Conservation (phyloP, 129 eudicot species). For the Saussurea involucrata region DNA sequence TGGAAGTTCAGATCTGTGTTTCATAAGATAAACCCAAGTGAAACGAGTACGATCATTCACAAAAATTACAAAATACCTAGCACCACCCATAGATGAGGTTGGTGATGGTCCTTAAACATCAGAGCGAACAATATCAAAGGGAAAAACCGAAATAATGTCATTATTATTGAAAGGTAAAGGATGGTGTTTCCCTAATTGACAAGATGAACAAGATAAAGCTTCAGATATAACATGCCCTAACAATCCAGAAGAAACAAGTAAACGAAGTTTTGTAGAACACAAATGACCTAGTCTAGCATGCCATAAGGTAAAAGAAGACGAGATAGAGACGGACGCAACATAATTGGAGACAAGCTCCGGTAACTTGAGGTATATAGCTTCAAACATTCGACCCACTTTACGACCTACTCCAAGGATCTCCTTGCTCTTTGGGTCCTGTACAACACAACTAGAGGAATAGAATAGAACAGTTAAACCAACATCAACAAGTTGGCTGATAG, state of each 20-base stretch:
- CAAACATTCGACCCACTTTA: conserved; percentile 8
- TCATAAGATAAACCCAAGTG: conserved; percentile 12
- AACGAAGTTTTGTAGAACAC: neutral
- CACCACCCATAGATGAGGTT: neutral
- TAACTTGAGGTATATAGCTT: neutral
- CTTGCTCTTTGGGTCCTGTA: conserved; percentile 6
- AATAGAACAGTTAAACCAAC: neutral
- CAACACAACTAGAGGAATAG: neutral
- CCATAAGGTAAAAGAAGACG: neutral
- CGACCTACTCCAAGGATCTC: conserved; percentile 10
- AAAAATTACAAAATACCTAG: conserved; percentile 6
- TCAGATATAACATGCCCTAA: neutral
- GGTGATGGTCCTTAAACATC: conserved; percentile 18
- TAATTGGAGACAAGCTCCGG: neutral
- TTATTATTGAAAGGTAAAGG: neutral
- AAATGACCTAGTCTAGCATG: neutral
- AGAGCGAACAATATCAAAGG: conserved; percentile 10
- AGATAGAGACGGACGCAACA: neutral
- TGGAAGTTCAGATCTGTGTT: neutral
- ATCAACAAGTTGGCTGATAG: neutral
- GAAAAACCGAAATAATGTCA: neutral
- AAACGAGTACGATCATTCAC: neutral
- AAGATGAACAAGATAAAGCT: neutral
- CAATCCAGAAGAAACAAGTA: neutral
- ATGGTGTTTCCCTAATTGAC: conserved; percentile 14